Evolutionary conservation across 495 filamentous ascomycete species (phyloP).

Genomic region (Aspergillus homomorphus): DNA sequence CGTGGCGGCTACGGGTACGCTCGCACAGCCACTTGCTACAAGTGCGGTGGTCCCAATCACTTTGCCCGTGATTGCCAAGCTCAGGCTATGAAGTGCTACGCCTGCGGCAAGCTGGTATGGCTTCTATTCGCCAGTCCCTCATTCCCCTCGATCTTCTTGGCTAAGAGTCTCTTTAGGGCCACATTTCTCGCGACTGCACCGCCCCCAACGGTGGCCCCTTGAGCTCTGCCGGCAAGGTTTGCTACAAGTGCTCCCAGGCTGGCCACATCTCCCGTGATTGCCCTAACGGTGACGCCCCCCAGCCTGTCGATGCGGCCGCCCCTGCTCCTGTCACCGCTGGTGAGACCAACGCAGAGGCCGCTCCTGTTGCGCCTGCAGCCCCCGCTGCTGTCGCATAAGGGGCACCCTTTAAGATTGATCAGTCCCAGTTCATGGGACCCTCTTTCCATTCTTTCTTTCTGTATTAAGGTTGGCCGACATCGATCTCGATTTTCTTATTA

Average conservation of each 20-base stretch:
- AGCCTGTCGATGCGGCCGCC: constrained; percentile 35
- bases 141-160: not conserved
- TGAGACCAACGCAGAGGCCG: constrained; percentile 13
- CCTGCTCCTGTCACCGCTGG: constrained; percentile 41
- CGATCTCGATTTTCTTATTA: constrained; percentile 25
- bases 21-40: constrained; percentile 94
- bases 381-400: constrained; percentile 57
- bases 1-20: constrained; percentile 68
- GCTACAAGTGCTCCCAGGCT: constrained; percentile 93
- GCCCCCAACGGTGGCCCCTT: constrained; percentile 94
- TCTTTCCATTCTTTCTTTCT: constrained; percentile 24
- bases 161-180: constrained; percentile 52
- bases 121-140: constrained; percentile 1
- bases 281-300: constrained; percentile 58
- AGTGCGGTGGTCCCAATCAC: constrained; percentile 98
- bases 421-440: constrained; percentile 23
- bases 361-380: constrained; percentile 43
- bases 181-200: constrained; percentile 97
- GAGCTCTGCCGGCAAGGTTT: constrained; percentile 95
- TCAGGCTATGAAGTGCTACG: constrained; percentile 99
- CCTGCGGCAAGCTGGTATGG: constrained; percentile 84
- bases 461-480: constrained; percentile 34
- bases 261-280: constrained; percentile 97
- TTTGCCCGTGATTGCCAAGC: constrained; percentile 98
- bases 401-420: constrained; percentile 20